These are phyloP conservation scores for Boehmeria nivea DNA, from an alignment of 306 rosid species.

Conservation along the genomic window DNA sequence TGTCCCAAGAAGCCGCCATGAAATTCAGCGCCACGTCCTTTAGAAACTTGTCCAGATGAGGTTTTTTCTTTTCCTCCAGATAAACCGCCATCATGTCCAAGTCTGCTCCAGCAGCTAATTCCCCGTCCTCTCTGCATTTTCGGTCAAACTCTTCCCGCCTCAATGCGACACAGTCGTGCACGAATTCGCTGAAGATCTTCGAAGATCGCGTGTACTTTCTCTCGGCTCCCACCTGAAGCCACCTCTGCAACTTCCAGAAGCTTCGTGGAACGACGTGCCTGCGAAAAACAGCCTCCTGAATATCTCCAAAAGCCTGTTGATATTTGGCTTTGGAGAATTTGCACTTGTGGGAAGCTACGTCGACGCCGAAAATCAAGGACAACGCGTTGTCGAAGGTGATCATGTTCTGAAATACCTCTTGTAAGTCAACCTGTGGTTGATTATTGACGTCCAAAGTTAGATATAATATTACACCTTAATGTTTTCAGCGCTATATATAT, in stretches of 20 bases:
- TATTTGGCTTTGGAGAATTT: slow-evolving; percentile 8
- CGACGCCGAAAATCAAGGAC: slow-evolving; percentile 23
- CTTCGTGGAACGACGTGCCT: slow-evolving; percentile 18
- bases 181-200: slow-evolving; percentile 25
- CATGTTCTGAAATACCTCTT: slow-evolving; percentile 23
- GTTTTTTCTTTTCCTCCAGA: slow-evolving; percentile 11
- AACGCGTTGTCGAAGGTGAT: slow-evolving; percentile 28
- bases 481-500: no score
- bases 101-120: background rate
- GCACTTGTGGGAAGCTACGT: slow-evolving; percentile 23
- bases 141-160: slow-evolving; percentile 15
- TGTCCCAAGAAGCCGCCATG: slow-evolving; percentile 39
- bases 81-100: slow-evolving; percentile 31
- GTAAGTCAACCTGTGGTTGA: slow-evolving; percentile 37
- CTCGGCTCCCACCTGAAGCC: slow-evolving; percentile 37
- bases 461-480: no score
- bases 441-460: no score
- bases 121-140: background rate
- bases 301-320: slow-evolving; percentile 15
- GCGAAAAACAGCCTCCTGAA: slow-evolving; percentile 11
- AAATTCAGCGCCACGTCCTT: slow-evolving; percentile 37
- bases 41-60: slow-evolving; percentile 27
- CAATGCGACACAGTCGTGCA: slow-evolving; percentile 20
- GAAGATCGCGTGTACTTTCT: slow-evolving; percentile 22
- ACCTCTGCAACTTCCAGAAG: slow-evolving; percentile 37